These are phyloP conservation scores for Pseudofabraea citricarpa DNA, from an alignment of 2,329 filamentous ascomycete species.

Conservation along the genomic window DNA sequence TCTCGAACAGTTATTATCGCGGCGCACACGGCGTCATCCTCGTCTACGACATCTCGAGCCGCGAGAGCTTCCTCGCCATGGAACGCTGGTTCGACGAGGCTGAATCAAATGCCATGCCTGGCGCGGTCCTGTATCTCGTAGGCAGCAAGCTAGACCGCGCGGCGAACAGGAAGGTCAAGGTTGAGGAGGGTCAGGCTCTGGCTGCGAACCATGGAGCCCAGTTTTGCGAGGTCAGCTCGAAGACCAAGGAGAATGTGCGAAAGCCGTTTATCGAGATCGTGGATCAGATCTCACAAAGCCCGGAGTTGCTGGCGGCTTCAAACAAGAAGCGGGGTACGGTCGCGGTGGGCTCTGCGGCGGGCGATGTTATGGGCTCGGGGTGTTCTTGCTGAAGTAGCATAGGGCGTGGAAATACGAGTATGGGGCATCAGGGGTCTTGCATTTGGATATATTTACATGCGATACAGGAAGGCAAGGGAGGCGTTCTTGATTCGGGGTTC, in stretches of 20 bases:
- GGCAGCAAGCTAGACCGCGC: constrained; percentile 48
- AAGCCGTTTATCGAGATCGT: constrained; percentile 48
- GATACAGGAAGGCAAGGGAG: constrained; percentile 2
- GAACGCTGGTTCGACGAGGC: constrained; percentile 51
- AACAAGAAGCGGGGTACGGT: constrained; percentile 17
- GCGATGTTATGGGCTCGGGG: constrained; percentile 7
- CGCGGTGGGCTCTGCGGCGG: constrained; percentile 16
- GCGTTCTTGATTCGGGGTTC: constrained; percentile 13
- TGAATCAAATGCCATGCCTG: constrained; percentile 42
- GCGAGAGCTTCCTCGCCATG: constrained; percentile 46
- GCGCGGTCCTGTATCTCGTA: constrained; percentile 46
- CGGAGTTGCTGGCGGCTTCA: constrained; percentile 32
- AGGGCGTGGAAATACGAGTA: too few relatives aligned
- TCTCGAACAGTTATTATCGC: constrained; percentile 91
- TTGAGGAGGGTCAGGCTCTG: constrained; percentile 42
- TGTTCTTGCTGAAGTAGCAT: constrained; percentile 22
- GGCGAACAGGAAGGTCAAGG: constrained; percentile 36
- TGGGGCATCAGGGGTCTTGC: too few relatives aligned
- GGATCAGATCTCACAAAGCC: constrained; percentile 41
- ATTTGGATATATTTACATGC: neutral
- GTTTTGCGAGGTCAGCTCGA: constrained; percentile 51
- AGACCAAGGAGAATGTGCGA: constrained; percentile 46
- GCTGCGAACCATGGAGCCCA: constrained; percentile 39
- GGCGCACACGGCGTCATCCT: constrained; percentile 93
- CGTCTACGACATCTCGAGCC: constrained; percentile 82